phyloP scores from a whole-genome alignment of 345 rosid genomes.

The Eucalyptus dawsonii region DNA sequence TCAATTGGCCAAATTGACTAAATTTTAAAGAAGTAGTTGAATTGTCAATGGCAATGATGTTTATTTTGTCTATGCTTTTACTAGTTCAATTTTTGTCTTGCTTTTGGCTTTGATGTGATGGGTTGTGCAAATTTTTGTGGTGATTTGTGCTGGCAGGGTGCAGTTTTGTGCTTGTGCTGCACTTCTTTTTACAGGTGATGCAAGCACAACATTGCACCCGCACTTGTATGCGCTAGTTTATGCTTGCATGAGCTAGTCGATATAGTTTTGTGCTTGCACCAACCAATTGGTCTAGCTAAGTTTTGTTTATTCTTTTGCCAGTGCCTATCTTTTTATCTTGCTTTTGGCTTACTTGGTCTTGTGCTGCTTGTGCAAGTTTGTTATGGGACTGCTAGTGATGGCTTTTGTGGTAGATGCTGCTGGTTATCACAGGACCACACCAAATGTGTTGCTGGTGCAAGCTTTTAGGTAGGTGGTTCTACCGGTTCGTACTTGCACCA shows the following conservation, averaged over 20 bases:
- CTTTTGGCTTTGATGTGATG: not conserved
- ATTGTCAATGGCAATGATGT: not conserved
- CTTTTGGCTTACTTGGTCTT: not conserved
- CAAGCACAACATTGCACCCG: not conserved
- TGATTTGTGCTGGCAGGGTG: not conserved
- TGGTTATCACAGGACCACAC: not conserved
- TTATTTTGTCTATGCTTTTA: not conserved
- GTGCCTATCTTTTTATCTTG: not conserved
- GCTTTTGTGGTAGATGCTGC: not conserved
- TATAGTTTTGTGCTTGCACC: not conserved
- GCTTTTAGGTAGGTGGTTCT: not conserved
- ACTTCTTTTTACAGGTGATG: not conserved
- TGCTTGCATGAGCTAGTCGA: accelerated
- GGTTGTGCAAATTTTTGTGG: not conserved
- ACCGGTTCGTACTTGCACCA: not conserved
- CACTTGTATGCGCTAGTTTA: not conserved
- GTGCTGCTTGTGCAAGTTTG: not conserved
- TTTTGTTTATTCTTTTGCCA: accelerated
- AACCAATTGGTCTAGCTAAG: not conserved
- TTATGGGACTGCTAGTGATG: not conserved
- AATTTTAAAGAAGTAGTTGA: not conserved
- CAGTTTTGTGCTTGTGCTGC: not conserved
- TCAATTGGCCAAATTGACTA: not conserved
- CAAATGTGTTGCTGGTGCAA: not conserved
- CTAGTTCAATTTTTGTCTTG: not conserved